A percentile compares a stretch with the other conserved stretches of the same genome.
These are phyloP conservation scores for Curvularia hawaiiensis DNA, from an alignment of 2,329 filamentous ascomycete species.

Conservation along the genomic window DNA sequence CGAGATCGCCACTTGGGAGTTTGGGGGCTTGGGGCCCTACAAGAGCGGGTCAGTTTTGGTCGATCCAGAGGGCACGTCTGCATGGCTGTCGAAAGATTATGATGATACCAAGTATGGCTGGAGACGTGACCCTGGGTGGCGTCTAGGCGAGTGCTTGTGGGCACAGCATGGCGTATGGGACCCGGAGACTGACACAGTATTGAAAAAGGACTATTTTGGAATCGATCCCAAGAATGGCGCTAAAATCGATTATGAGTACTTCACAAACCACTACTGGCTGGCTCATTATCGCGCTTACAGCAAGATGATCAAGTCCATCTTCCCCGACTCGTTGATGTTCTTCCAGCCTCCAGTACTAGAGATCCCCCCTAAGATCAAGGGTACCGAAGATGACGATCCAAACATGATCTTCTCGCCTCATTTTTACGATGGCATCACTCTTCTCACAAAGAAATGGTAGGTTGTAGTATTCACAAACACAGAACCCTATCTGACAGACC, in stretches of 20 bases:
- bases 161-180: conserved; percentile 98
- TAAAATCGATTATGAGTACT: conserved; percentile 77
- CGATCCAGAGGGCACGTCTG: conserved; percentile 83
- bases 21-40: conserved; percentile 90
- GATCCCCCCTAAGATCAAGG: conserved; percentile 86
- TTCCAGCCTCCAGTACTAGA: conserved; percentile 93
- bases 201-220: conserved; percentile 87
- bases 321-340: conserved; percentile 83
- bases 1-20: conserved; percentile 90
- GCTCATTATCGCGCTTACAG: conserved; percentile 79
- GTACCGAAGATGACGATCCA: conserved; percentile 83
- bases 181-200: conserved; percentile 72
- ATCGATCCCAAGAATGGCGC: conserved; percentile 77
- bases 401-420: conserved; percentile 93
- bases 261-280: conserved; percentile 92
- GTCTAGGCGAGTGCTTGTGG: conserved; percentile 93
- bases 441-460: conserved; percentile 95
- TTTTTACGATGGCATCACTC: conserved; percentile 94
- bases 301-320: conserved; percentile 74
- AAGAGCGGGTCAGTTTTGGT: conserved; percentile 83
- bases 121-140: conserved; percentile 87
- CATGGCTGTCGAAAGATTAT: conserved; percentile 83
- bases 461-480: background rate
- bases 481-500: conserved; percentile 17
- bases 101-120: conserved; percentile 90